Evolutionary conservation across 257 asterid species (phyloP).

Genomic region (Mitragyna speciosa): DNA sequence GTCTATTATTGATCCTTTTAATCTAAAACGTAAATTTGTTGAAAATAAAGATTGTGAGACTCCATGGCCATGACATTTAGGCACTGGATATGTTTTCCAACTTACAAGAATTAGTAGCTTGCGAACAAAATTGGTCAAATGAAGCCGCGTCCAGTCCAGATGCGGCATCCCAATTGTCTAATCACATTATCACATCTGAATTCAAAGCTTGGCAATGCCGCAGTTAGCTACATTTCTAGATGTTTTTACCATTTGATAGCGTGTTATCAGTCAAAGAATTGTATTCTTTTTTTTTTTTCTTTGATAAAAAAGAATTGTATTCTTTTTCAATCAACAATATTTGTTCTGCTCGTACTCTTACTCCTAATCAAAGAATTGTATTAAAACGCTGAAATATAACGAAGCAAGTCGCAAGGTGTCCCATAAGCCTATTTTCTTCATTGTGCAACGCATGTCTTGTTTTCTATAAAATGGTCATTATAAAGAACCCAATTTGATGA

Average conservation of each 20-base stretch:
- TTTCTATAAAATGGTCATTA: not conserved
- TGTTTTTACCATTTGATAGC: not conserved
- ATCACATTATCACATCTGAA: not conserved
- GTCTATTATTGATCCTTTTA: too few relatives aligned
- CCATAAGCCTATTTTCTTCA: not conserved
- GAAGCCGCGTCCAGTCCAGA: not conserved
- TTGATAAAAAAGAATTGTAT: too few relatives aligned
- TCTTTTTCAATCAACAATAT: too few relatives aligned
- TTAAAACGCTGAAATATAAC: too few relatives aligned
- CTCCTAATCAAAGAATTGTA: too few relatives aligned
- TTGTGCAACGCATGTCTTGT: not conserved
- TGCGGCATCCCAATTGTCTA: conserved; percentile 7
- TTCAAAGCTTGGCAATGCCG: not conserved
- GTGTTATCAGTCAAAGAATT: too few relatives aligned
- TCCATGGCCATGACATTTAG: not conserved
- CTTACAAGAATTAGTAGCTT: too few relatives aligned
- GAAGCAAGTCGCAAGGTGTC: not conserved
- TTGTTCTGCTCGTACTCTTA: too few relatives aligned
- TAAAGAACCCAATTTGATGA: too few relatives aligned
- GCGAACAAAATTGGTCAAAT: not conserved
- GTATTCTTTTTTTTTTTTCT: too few relatives aligned
- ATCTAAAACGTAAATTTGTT: too few relatives aligned
- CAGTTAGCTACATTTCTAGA: not conserved
- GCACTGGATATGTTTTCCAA: not conserved
- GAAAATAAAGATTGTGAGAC: too few relatives aligned